phyloP scores from a whole-genome alignment of 2,329 filamentous ascomycete species.

The Ustulina deusta region DNA sequence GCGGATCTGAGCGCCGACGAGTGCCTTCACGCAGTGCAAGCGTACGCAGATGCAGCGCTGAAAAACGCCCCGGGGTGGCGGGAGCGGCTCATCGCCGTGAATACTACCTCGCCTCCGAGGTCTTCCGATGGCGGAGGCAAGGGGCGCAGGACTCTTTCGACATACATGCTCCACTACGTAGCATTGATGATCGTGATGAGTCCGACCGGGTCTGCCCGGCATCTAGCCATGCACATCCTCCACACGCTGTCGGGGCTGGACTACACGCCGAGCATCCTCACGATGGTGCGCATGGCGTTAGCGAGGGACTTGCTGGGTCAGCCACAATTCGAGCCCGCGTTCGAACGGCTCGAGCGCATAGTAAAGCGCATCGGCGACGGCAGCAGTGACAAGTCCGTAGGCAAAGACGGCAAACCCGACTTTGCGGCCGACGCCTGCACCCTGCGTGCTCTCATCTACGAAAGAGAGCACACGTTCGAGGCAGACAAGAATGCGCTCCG shows the following conservation, averaged over 20 bases:
- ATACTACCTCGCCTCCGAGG: slow-evolving; percentile 23
- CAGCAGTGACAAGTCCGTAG: slow-evolving; percentile 20
- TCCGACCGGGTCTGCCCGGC: slow-evolving; percentile 6
- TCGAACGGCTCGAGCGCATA: slow-evolving; percentile 41
- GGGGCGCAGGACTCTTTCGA: slow-evolving; percentile 23
- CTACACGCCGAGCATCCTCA: slow-evolving; percentile 55
- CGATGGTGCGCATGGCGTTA: slow-evolving; percentile 46
- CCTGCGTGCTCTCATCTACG: slow-evolving; percentile 50
- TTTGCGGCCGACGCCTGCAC: slow-evolving; percentile 53
- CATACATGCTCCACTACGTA: slow-evolving; percentile 51
- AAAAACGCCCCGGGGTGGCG: slow-evolving; percentile 45
- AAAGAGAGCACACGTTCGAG: slow-evolving; percentile 29
- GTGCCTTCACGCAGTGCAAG: slow-evolving; percentile 41
- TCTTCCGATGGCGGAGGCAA: background rate
- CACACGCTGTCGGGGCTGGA: slow-evolving; percentile 49
- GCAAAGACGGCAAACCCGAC: slow-evolving; percentile 11
- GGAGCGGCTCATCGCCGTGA: slow-evolving; percentile 36
- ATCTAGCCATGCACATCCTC: slow-evolving; percentile 53
- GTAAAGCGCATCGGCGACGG: slow-evolving; percentile 44
- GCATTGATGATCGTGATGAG: slow-evolving; percentile 45
- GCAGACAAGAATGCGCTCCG: slow-evolving; percentile 47
- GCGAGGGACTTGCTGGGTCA: slow-evolving; percentile 2
- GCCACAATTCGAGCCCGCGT: slow-evolving; percentile 40
- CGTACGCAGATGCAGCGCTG: slow-evolving; percentile 46
- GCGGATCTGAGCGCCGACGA: slow-evolving; percentile 42